These are phyloP conservation scores for Metarhizium album DNA, from an alignment of 2,329 filamentous ascomycete genomes.

Conservation along the genomic window DNA sequence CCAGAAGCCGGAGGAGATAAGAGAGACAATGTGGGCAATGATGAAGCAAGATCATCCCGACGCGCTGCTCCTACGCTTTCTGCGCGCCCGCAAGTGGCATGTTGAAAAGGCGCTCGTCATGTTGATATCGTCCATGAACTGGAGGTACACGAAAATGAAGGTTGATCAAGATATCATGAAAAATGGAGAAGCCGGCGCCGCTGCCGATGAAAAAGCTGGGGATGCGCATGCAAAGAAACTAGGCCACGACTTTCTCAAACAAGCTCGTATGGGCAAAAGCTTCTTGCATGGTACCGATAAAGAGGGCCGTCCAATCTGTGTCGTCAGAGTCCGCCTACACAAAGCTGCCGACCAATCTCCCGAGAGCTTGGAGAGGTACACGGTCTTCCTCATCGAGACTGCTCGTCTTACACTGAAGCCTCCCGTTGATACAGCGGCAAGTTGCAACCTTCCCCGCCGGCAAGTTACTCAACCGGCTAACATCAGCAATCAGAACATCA, in stretches of 20 bases:
- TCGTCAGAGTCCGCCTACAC: constrained; percentile 75
- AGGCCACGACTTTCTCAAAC: constrained; percentile 67
- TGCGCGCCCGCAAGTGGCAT: constrained; percentile 92
- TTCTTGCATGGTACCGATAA: constrained; percentile 84
- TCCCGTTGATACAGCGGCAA: constrained; percentile 83
- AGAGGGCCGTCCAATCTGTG: constrained; percentile 72
- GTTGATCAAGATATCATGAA: constrained; percentile 83
- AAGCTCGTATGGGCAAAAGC: constrained; percentile 85
- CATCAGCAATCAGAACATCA: constrained; percentile 51
- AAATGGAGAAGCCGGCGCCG: constrained; percentile 58
- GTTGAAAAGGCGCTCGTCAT: constrained; percentile 87
- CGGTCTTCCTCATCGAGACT: constrained; percentile 89
- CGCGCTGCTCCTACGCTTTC: constrained; percentile 67
- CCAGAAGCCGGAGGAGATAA: constrained; percentile 66
- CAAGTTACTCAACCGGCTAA: background rate
- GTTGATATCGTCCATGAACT: constrained; percentile 89
- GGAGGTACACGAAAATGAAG: constrained; percentile 72
- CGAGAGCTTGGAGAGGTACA: constrained; percentile 75
- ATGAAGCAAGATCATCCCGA: constrained; percentile 93
- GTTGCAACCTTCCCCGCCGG: constrained; percentile 23
- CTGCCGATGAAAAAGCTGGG: constrained; percentile 44
- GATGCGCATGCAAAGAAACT: constrained; percentile 54
- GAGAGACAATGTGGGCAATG: constrained; percentile 82
- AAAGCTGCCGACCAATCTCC: constrained; percentile 72
- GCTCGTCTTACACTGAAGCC: constrained; percentile 70